Percentiles rank a stretch among this genome's conserved stretches.
Evolutionary conservation across 352 stramenopile genomes (phyloP).

Genomic region (Phytophthora constricta): DNA sequence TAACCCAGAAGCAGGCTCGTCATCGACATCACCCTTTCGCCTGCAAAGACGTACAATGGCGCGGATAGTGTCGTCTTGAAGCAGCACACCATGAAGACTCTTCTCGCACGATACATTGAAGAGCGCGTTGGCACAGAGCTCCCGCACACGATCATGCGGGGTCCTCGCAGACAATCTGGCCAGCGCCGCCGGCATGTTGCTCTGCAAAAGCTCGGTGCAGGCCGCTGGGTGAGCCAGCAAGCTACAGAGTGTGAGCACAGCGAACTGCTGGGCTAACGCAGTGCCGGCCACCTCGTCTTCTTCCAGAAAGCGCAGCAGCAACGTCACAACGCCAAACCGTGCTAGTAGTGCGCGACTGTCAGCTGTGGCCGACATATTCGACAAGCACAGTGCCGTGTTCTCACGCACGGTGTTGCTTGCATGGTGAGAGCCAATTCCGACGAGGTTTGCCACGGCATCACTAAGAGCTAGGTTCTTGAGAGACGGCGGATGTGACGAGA

Average conservation of each 20-base stretch:
- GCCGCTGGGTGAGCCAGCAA: constrained; percentile 62
- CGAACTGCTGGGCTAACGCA: constrained; percentile 64
- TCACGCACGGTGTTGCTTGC: constrained; percentile 65
- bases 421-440: constrained; percentile 56
- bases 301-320: constrained; percentile 74
- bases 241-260: constrained; percentile 74
- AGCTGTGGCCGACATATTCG: constrained; percentile 70
- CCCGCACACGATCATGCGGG: constrained; percentile 60
- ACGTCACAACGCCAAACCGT: constrained; percentile 69
- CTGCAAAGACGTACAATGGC: constrained; percentile 74
- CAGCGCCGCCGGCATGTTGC: constrained; percentile 66
- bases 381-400: constrained; percentile 76
- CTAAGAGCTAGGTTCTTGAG: constrained; percentile 74
- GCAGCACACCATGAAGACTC: constrained; percentile 62
- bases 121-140: constrained; percentile 76
- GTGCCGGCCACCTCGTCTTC: constrained; percentile 42
- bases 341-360: constrained; percentile 67
- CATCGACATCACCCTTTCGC: constrained; percentile 64
- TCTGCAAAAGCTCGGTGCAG: constrained; percentile 72
- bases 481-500: constrained; percentile 66
- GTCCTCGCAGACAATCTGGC: constrained; percentile 48
- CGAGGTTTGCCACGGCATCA: constrained; percentile 68
- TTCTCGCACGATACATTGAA: constrained; percentile 86
- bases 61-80: constrained; percentile 79
- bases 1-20: constrained; percentile 37